Conservation (phyloP, 495 filamentous ascomycete genomes). For the Penicillium arizonense region DNA sequence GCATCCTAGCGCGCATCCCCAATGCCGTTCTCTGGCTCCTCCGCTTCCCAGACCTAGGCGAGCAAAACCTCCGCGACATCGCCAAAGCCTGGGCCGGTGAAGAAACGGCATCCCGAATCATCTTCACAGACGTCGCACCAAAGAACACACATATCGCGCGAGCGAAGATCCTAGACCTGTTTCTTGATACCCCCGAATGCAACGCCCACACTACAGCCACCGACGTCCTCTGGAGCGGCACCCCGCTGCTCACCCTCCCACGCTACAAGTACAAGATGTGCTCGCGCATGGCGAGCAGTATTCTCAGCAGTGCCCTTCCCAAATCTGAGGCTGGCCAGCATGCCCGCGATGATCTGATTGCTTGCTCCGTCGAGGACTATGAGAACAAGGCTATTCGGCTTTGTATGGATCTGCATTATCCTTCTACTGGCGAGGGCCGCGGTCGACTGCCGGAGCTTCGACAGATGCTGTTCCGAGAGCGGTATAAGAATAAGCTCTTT, state of each 20-base stretch:
- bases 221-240: constrained; percentile 94
- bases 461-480: constrained; percentile 73
- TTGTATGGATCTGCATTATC: constrained; percentile 65
- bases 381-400: constrained; percentile 76
- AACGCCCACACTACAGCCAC: constrained; percentile 98
- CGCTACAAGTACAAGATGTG: constrained; percentile 98
- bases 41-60: constrained; percentile 92
- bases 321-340: constrained; percentile 60
- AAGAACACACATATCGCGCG: constrained; percentile 94
- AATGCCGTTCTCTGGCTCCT: constrained; percentile 95
- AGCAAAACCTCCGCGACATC: constrained; percentile 76
- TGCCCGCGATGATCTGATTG: constrained; percentile 75
- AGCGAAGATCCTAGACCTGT: constrained; percentile 88
- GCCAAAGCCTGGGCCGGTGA: constrained; percentile 81
- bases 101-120: constrained; percentile 84
- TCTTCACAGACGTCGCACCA: constrained; percentile 95
- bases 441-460: constrained; percentile 75
- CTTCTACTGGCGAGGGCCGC: constrained; percentile 50
- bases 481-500: constrained; percentile 83
- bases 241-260: constrained; percentile 90
- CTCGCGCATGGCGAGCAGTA: constrained; percentile 93
- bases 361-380: constrained; percentile 72
- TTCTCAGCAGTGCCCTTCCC: constrained; percentile 85
- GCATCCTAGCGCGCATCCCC: constrained; percentile 81
- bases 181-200: constrained; percentile 96